Evolutionary conservation across 352 stramenopile species (phyloP).

Genomic region (Saprolegnia diclina): DNA sequence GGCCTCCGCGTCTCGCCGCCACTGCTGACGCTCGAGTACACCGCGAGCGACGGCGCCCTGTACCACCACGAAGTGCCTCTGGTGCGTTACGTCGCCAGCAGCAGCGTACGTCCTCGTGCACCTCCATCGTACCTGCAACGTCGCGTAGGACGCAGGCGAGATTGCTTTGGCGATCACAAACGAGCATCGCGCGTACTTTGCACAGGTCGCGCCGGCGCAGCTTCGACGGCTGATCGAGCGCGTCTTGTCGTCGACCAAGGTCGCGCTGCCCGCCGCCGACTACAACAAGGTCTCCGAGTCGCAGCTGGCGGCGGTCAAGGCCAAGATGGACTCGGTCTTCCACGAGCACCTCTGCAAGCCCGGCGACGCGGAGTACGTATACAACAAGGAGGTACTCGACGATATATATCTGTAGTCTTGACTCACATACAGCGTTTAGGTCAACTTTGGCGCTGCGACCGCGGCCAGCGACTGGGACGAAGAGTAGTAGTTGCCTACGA

Average conservation of each 20-base stretch:
- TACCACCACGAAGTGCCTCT: conserved; percentile 15
- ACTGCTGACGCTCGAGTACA: conserved; percentile 15
- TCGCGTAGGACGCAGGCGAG: background rate
- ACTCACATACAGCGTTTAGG: background rate
- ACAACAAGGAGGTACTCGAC: conserved; percentile 61
- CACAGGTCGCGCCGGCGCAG: conserved; percentile 2
- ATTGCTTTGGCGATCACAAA: background rate
- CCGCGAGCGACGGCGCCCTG: background rate
- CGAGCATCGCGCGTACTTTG: conserved; percentile 17
- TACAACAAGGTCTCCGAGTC: conserved; percentile 74
- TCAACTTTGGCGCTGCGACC: background rate
- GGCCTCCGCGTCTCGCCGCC: conserved; percentile 8
- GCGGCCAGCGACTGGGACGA: conserved; percentile 20
- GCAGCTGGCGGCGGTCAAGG: conserved; percentile 62
- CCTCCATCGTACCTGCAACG: background rate
- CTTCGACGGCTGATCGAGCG: conserved; percentile 4
- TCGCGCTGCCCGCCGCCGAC: conserved; percentile 49
- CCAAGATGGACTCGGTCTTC: conserved; percentile 68
- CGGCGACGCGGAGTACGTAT: conserved; percentile 48
- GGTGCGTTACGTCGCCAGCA: background rate
- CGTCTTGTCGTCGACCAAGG: conserved; percentile 4
- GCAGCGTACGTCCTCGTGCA: background rate
- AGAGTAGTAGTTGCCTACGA: background rate
- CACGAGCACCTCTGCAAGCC: conserved; percentile 53
- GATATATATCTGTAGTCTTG: background rate